Evolutionary conservation across 768 basidiomycete species (phyloP).

Genomic region (Serendipita sp.): DNA sequence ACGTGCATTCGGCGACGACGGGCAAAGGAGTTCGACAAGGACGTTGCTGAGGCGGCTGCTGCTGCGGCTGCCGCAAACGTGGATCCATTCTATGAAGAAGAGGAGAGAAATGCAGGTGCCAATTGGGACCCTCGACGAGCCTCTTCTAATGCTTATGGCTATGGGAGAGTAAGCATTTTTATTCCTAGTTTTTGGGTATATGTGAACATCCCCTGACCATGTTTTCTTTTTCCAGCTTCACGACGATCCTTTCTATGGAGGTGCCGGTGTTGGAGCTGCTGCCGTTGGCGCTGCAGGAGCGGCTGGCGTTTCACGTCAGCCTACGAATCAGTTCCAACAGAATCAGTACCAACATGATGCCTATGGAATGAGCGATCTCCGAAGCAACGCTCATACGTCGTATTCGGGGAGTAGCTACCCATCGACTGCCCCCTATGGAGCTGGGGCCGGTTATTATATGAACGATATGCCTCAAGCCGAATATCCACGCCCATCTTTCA

Average conservation of each 20-base stretch:
- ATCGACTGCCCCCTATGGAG: not conserved
- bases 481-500: not conserved
- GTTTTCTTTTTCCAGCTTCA: not conserved
- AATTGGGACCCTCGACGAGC: not conserved
- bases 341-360: not conserved
- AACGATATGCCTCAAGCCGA: not conserved
- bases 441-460: not conserved
- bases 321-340: not conserved
- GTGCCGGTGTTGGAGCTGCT: not conserved
- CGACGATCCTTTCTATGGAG: not conserved
- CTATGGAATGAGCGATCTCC: not conserved
- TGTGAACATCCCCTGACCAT: not conserved
- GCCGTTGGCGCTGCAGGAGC: not conserved
- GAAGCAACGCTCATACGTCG: not conserved
- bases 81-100: not conserved
- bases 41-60: slow-evolving; percentile 53
- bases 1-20: slow-evolving; percentile 46
- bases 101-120: not conserved
- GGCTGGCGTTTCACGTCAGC: not conserved
- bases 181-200: not conserved
- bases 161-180: not conserved
- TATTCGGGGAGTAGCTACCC: not conserved
- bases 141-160: not conserved
- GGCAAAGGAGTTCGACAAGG: slow-evolving; percentile 48
- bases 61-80: slow-evolving; percentile 34